Conservation (phyloP, 768 basidiomycete genomes). For the Suillus bovinus region DNA sequence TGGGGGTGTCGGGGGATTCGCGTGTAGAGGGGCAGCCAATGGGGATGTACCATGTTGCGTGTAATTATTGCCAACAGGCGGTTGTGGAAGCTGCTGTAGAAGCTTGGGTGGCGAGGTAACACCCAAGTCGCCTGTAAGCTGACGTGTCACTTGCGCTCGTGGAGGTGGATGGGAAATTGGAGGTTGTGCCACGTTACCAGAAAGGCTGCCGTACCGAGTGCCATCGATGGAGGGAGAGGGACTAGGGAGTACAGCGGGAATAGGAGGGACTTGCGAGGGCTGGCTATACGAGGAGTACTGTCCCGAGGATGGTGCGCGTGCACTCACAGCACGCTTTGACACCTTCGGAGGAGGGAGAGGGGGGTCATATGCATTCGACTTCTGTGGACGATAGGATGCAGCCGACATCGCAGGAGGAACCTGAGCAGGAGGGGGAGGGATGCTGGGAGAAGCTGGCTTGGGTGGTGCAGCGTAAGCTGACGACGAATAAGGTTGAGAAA, state of each 20-base stretch:
- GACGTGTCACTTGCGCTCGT: background rate
- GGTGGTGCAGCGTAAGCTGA: constrained; percentile 16
- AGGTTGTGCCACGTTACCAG: background rate
- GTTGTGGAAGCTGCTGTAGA: constrained; percentile 5
- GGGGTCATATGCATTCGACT: constrained; percentile 75
- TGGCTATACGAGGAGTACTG: constrained; percentile 12
- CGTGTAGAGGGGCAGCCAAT: background rate
- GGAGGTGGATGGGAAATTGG: constrained; percentile 13
- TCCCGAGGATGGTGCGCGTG: constrained; percentile 18
- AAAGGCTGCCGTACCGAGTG: background rate
- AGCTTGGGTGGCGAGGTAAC: background rate
- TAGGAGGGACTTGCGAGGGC: constrained; percentile 19
- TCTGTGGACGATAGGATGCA: constrained; percentile 59
- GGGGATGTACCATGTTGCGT: background rate
- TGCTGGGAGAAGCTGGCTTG: constrained; percentile 19
- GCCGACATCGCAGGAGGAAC: constrained; percentile 39
- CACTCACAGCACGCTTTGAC: constrained; percentile 31
- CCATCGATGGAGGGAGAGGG: background rate
- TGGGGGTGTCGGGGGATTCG: constrained; percentile 5
- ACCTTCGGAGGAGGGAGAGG: constrained; percentile 58
- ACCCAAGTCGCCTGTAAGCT: background rate
- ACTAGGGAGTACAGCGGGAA: constrained; percentile 16
- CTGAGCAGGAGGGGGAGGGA: constrained; percentile 26
- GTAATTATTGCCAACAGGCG: background rate
- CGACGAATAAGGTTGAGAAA: constrained; percentile 26